phyloP scores from a whole-genome alignment of 164 flowering plant species.

The Vitis amurensis region DNA sequence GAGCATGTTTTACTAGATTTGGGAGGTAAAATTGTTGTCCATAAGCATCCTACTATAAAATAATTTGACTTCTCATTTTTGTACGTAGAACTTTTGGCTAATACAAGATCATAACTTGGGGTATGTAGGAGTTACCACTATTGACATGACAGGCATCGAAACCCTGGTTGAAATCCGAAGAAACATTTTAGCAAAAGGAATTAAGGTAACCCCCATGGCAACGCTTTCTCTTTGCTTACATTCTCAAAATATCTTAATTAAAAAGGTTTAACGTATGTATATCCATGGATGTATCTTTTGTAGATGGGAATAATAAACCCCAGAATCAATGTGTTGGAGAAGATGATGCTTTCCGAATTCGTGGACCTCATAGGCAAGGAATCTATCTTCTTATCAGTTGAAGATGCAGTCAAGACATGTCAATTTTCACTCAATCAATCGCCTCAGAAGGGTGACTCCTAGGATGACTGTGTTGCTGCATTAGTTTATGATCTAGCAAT shows the following conservation, averaged over 20 bases:
- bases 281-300: not conserved
- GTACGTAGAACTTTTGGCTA: not conserved
- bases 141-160: constrained; percentile 73
- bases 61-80: not conserved
- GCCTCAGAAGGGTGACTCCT: not conserved
- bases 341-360: constrained; percentile 48
- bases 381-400: constrained; percentile 47
- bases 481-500: too few species aligned
- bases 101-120: not conserved
- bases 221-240: too few species aligned
- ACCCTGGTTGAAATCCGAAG: constrained; percentile 46
- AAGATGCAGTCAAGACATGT: constrained; percentile 58
- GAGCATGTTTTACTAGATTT: constrained; percentile 62
- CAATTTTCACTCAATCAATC: constrained; percentile 25
- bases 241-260: too few species aligned
- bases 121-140: constrained; percentile 56
- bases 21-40: constrained; percentile 41
- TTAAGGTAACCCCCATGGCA: constrained; percentile 39
- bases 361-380: constrained; percentile 61
- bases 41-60: too few species aligned
- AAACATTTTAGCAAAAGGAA: constrained; percentile 32
- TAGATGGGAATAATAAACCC: constrained; percentile 68
- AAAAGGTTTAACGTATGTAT: too few species aligned
- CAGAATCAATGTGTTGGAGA: constrained; percentile 61
- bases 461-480: too few species aligned